These are phyloP conservation scores for Fusarium tricinctum DNA, from an alignment of 2,329 filamentous ascomycete species.

Conservation along the genomic window DNA sequence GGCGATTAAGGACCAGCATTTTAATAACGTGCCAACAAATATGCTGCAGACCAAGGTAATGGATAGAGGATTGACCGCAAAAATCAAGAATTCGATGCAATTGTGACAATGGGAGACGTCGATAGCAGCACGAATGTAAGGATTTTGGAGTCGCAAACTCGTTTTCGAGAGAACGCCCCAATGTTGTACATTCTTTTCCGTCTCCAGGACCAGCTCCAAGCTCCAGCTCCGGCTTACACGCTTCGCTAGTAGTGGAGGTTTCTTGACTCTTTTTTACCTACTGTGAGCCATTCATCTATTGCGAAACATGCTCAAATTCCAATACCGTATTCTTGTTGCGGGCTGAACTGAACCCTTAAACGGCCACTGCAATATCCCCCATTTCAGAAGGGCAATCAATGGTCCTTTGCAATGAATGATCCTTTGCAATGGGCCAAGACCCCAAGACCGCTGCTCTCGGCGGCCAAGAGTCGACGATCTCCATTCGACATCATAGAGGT, in stretches of 20 bases:
- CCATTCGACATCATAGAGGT: conserved; percentile 41
- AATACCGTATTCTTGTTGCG: neutral
- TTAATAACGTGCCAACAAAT: conserved; percentile 37
- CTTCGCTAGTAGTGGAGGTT: conserved; percentile 4
- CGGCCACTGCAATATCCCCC: neutral
- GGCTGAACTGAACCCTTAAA: neutral
- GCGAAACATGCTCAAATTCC: conserved; percentile 13
- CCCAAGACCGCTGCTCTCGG: conserved; percentile 29
- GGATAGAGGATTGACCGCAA: conserved; percentile 14
- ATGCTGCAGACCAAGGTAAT: conserved; percentile 32
- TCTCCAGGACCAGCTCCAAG: neutral
- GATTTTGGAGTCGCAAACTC: conserved; percentile 22
- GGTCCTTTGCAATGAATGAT: conserved; percentile 13
- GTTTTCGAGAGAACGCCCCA: conserved; percentile 22
- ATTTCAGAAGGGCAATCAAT: conserved; percentile 19
- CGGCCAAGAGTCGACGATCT: conserved; percentile 40
- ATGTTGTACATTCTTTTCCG: conserved; percentile 36
- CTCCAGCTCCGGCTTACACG: neutral
- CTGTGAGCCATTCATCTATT: conserved; percentile 4
- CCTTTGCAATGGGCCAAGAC: conserved; percentile 22
- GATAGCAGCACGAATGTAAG: conserved; percentile 32
- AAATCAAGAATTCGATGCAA: conserved; percentile 18
- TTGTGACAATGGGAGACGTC: conserved; percentile 6
- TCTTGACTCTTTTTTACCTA: no score
- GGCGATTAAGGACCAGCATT: conserved; percentile 40